A percentile compares a stretch with the other conserved stretches of the same genome.
These are phyloP conservation scores for Cornus suecica DNA, from an alignment of 148 eudicot genomes.

Conservation along the genomic window DNA sequence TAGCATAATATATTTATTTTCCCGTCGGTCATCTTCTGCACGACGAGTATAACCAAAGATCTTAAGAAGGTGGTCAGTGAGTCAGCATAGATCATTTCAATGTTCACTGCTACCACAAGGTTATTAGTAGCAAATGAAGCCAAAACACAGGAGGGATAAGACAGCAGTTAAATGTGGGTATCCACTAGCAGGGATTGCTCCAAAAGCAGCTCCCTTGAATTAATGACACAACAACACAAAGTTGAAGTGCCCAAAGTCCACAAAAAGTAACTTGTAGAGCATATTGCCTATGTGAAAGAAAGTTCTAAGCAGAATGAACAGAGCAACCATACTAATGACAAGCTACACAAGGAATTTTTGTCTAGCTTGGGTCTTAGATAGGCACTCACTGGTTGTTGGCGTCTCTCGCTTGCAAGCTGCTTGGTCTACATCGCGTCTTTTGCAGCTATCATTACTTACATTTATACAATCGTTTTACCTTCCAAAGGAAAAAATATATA, in stretches of 20 bases:
- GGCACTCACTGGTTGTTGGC: no score
- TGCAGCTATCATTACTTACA: no score
- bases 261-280: not conserved
- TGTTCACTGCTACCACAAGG: not conserved
- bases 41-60: not conserved
- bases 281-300: not conserved
- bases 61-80: constrained; percentile 6
- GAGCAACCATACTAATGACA: not conserved
- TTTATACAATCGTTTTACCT: no score
- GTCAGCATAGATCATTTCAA: not conserved
- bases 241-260: constrained; percentile 8
- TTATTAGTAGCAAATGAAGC: no score
- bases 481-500: no score
- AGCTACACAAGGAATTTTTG: no score
- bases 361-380: no score
- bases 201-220: not conserved
- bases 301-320: not conserved
- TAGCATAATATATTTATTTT: not conserved
- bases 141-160: not conserved
- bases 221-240: not conserved
- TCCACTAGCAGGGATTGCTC: not conserved
- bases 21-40: not conserved
- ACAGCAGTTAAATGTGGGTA: not conserved
- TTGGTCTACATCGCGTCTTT: no score
- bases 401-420: no score